Evolutionary conservation across 2,329 filamentous ascomycete species (phyloP).

Genomic region (Elsinoe fawcettii): DNA sequence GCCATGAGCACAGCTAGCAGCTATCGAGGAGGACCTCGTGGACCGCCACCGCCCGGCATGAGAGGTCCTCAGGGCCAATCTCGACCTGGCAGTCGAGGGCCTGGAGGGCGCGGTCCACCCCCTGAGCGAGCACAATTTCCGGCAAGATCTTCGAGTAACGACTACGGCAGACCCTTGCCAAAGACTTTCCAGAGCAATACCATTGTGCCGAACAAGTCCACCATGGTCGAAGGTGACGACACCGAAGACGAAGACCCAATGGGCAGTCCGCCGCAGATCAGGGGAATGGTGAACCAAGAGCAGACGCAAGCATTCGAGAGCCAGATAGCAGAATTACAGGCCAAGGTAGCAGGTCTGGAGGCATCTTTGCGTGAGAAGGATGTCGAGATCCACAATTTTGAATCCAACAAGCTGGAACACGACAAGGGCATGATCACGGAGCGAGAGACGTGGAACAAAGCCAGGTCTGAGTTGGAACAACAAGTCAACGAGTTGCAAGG

Average conservation of each 20-base stretch:
- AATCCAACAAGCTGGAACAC: constrained; percentile 51
- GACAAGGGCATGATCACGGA: constrained; percentile 26
- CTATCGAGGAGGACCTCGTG: constrained; percentile 20
- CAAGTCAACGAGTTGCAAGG: constrained; percentile 22
- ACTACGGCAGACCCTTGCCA: constrained; percentile 67
- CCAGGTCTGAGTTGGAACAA: constrained; percentile 60
- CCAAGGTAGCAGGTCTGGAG: constrained; percentile 66
- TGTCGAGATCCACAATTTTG: constrained; percentile 54
- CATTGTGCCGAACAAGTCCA: constrained; percentile 95
- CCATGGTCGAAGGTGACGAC: constrained; percentile 92
- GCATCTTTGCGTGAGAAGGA: constrained; percentile 61
- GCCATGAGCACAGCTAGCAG: constrained; percentile 50
- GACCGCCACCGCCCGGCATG: constrained; percentile 27
- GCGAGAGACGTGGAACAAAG: constrained; percentile 23
- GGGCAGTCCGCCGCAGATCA: constrained; percentile 31
- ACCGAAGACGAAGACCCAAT: constrained; percentile 61
- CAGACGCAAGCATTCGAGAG: constrained; percentile 73
- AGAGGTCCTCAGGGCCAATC: constrained; percentile 30
- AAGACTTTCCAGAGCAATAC: constrained; percentile 94
- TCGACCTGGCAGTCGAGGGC: constrained; percentile 18
- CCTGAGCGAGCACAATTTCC: constrained; percentile 36
- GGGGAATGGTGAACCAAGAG: constrained; percentile 50
- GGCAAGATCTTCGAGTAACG: constrained; percentile 32
- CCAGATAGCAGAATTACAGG: constrained; percentile 66
- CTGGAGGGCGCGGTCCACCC: constrained; percentile 28